Base-by-base conservation (phyloP, 768 basidiomycete genomes). In the Pisolithus microcarpus region DNA sequence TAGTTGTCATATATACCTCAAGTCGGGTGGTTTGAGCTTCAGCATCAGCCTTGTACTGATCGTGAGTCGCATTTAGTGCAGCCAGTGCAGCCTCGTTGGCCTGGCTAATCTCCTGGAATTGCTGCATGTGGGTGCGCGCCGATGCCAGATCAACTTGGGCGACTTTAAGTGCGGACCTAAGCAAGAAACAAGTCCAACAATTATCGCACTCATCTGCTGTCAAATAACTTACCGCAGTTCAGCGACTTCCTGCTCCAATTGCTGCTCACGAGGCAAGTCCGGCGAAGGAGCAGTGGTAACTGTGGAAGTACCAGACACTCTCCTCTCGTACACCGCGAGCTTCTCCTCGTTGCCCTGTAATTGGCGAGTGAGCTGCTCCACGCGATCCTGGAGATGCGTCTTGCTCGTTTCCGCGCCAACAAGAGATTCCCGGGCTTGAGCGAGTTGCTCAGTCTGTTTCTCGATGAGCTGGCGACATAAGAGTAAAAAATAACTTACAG, bases 91-190 rank as follows among this genome's bases (percentile, higher is more conserved):
- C 77, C 64, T 93, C 91, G 58, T 79, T 91, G 0, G 88, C 85
- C 60, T 84, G 79, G 54, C 85, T 86, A 58, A 94, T 92, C 56
- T 87, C 83, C 62, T 88, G 80, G 79, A 86, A 93, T 64, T 93
- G 91, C 52, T 86, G 79, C 26, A 85, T 82, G 60, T 91, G 87
- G 42, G 70, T 78, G 50, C 78, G 77, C 1, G 89, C 84, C 18
- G 80, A 72, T 9, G 81, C 74, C 34, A 91, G 76, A 56, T 92
- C 91, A 21, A 87, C 76, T 65, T 92, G 82, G 2, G 84, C 75
- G 2, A 88, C 75, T 68, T 89, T 91, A 47, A 94, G 72, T 24
- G 84, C 73, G 37, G 84, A 80, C 11, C 90, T 91, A 59, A 13
- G 30, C 38, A 26, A 43, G 16, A 51, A 7, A 23, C 26, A 46